A percentile compares a stretch with the other conserved stretches of the same genome.
Conservation (phyloP, 768 basidiomycete species). For the Panaeolus cyanescens region DNA sequence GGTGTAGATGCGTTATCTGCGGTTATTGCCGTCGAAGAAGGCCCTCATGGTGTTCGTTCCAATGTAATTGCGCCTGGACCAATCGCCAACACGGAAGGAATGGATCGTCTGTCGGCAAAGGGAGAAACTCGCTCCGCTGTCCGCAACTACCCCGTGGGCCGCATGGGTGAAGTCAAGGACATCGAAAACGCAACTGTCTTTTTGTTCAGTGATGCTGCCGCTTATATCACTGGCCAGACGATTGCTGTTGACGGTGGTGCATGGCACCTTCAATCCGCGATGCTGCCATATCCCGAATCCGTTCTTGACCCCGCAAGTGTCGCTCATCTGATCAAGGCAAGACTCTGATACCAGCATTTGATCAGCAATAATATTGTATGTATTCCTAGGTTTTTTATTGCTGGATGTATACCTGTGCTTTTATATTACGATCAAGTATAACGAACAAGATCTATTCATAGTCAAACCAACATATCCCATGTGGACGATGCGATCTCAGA, state of each 20-base stretch:
- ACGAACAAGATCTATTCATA: not conserved
- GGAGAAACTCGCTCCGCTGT: conserved; percentile 16
- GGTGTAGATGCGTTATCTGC: conserved; percentile 87
- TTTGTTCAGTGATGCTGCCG: conserved; percentile 80
- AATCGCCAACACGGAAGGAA: conserved; percentile 78
- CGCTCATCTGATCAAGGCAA: conserved; percentile 52
- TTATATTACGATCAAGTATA: not conserved
- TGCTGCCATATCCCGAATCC: conserved; percentile 62
- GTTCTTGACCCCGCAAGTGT: conserved; percentile 63
- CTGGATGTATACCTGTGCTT: not conserved
- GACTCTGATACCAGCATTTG: conserved; percentile 28
- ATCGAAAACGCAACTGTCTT: conserved; percentile 75
- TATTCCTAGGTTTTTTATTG: not conserved
- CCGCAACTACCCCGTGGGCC: conserved; percentile 40
- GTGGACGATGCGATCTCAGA: not conserved
- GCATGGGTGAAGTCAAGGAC: conserved; percentile 60
- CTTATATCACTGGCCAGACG: conserved; percentile 77
- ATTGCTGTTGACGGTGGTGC: conserved; percentile 68
- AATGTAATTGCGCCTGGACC: conserved; percentile 87
- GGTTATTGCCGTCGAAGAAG: conserved; percentile 91
- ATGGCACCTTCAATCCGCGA: conserved; percentile 50
- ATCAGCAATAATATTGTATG: not conserved
- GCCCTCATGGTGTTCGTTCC: conserved; percentile 90
- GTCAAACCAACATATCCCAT: not conserved
- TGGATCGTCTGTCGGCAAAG: conserved; percentile 53